Evolutionary conservation across 108 stramenopile genomes (phyloP).

Genomic region (Parietichytrium sp.): DNA sequence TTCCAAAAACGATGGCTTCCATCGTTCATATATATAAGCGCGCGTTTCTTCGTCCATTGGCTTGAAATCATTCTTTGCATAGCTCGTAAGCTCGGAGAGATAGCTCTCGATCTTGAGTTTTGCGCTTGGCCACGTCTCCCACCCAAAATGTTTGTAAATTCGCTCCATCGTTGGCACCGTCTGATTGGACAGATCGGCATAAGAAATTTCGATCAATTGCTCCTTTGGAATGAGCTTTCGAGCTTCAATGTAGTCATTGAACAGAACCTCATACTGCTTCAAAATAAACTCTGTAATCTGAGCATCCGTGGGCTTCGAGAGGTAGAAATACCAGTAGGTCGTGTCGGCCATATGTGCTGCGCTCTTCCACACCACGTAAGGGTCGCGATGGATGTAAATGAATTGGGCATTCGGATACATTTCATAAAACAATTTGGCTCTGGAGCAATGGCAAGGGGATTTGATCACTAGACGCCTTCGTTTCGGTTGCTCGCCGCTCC

Average conservation of each 20-base stretch:
- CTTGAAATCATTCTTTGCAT: background rate
- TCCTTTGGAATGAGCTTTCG: background rate
- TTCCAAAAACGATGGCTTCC: background rate
- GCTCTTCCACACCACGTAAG: background rate
- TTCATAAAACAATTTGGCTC: background rate
- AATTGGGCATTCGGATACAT: conserved; percentile 36
- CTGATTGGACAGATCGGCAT: background rate
- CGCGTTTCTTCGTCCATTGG: background rate
- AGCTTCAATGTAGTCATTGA: background rate
- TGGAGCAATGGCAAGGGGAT: background rate
- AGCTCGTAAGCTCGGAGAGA: background rate
- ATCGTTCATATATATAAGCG: background rate
- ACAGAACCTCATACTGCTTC: conserved; percentile 20
- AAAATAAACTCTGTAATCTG: conserved; percentile 26
- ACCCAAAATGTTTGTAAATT: background rate
- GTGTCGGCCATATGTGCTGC: conserved; percentile 37
- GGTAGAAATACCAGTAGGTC: conserved; percentile 33
- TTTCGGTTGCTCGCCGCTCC: too few species aligned
- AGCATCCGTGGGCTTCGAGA: background rate
- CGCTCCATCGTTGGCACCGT: background rate
- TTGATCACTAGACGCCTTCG: background rate
- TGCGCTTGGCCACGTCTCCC: background rate
- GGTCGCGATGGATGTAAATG: conserved; percentile 28
- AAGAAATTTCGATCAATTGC: background rate
- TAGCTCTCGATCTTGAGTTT: background rate